Percentiles rank a stretch among this genome's conserved stretches.
Conservation (phyloP, 2,329 filamentous ascomycete genomes). For the Achaetomium macrosporum region DNA sequence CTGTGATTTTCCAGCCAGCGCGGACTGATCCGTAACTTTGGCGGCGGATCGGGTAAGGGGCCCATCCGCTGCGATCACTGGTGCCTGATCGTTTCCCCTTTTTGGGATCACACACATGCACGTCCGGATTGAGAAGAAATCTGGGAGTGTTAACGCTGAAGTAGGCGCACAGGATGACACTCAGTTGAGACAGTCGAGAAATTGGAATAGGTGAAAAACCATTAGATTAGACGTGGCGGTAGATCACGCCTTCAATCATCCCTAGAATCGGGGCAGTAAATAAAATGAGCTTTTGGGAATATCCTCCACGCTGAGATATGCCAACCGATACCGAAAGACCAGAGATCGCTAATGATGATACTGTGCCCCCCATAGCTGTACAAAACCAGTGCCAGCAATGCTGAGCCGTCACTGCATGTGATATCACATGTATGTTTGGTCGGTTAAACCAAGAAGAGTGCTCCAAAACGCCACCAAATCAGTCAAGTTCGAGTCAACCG, state of each 20-base stretch:
- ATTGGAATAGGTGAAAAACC: background rate
- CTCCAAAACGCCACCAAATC: no score
- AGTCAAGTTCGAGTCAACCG: no score
- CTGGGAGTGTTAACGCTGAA: no score
- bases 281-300: slow-evolving; percentile 1
- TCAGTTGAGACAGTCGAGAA: no score
- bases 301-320: slow-evolving; percentile 2
- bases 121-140: no score
- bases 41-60: background rate
- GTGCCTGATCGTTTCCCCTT: background rate
- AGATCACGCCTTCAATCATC: background rate
- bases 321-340: background rate
- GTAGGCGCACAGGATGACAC: no score
- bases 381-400: background rate
- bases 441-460: no score
- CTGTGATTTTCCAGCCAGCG: no score
- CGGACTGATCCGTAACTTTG: no score
- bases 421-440: no score
- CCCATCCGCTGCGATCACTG: background rate
- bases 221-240: background rate
- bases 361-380: background rate
- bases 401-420: background rate
- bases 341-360: background rate
- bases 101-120: background rate
- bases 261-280: background rate